A percentile compares a stretch with the other conserved stretches of the same genome.
Evolutionary conservation across 192 early-diverging fungal genomes (phyloP).

Genomic region (Entomortierella parvispora): DNA sequence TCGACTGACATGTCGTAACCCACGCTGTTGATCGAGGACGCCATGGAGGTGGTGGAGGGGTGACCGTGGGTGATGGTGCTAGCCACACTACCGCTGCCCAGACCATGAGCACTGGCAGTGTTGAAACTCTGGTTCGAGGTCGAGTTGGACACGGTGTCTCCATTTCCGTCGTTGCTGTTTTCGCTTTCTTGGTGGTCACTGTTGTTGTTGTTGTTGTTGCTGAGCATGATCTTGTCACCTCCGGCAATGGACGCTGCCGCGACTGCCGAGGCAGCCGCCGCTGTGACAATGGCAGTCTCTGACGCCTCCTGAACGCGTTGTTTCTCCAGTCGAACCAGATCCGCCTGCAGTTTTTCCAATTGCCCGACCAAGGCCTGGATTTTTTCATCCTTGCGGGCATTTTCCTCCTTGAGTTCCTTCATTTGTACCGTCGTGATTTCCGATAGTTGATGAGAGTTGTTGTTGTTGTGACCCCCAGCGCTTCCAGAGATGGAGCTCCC

Average conservation of each 20-base stretch:
- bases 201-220: constrained; percentile 1
- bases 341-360: not conserved
- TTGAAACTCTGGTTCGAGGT: constrained; percentile 1
- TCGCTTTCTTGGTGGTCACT: not conserved
- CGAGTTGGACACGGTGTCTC: not conserved
- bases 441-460: no score
- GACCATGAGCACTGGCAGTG: not conserved
- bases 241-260: not conserved
- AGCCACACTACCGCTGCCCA: not conserved
- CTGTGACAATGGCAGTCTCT: not conserved
- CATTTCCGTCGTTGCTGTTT: constrained; percentile 6
- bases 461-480: not conserved
- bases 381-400: constrained; percentile 28
- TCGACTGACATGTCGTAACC: constrained; percentile 30
- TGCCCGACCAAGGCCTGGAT: constrained; percentile 7
- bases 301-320: not conserved
- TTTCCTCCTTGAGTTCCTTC: constrained; percentile 30
- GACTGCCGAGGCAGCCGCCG: not conserved
- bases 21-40: constrained; percentile 24
- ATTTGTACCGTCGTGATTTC: no score
- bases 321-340: constrained; percentile 1
- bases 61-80: no score
- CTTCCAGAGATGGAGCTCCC: not conserved
- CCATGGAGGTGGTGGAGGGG: not conserved
- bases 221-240: not conserved